phyloP scores from a whole-genome alignment of 345 rosid species.

The Eucalyptus tenuipes region DNA sequence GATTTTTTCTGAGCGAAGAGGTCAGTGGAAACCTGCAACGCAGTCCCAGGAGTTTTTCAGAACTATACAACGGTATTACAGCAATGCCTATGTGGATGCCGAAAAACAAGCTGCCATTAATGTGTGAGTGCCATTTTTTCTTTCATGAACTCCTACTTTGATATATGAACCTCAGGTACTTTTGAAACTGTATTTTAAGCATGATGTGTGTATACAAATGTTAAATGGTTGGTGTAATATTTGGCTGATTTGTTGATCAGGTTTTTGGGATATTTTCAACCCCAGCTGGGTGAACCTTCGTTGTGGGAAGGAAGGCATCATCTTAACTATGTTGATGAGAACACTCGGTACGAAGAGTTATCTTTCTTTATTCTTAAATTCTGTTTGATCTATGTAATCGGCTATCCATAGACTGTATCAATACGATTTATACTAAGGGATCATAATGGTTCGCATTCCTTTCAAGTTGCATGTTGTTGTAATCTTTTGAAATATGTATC shows the following conservation, averaged over 20 bases:
- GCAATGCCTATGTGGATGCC: conserved; percentile 83
- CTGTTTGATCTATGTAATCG: background rate
- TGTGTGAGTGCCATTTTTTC: conserved; percentile 38
- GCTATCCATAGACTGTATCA: background rate
- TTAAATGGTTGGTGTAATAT: background rate
- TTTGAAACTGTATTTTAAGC: background rate
- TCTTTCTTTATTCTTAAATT: background rate
- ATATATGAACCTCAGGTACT: background rate
- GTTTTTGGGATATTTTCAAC: conserved; percentile 95
- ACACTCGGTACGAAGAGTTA: conserved; percentile 23
- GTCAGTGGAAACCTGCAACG: conserved; percentile 96
- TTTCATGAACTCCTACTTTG: background rate
- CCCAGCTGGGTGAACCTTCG: conserved; percentile 76
- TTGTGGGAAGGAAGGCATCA: conserved; percentile 85
- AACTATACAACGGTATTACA: conserved; percentile 84
- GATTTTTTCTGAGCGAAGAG: conserved; percentile 95
- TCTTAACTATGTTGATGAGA: conserved; percentile 44
- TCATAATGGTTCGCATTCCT: background rate
- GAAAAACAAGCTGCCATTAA: conserved; percentile 96
- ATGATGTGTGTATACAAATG: background rate
- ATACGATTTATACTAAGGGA: background rate
- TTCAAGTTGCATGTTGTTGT: background rate
- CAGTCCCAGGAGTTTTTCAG: conserved; percentile 91
- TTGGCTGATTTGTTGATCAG: conserved; percentile 19
- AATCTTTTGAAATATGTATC: background rate